Percentiles rank a stretch among this genome's conserved stretches.
Conservation (phyloP, 768 basidiomycete genomes). For the Ephemerocybe angulata region DNA sequence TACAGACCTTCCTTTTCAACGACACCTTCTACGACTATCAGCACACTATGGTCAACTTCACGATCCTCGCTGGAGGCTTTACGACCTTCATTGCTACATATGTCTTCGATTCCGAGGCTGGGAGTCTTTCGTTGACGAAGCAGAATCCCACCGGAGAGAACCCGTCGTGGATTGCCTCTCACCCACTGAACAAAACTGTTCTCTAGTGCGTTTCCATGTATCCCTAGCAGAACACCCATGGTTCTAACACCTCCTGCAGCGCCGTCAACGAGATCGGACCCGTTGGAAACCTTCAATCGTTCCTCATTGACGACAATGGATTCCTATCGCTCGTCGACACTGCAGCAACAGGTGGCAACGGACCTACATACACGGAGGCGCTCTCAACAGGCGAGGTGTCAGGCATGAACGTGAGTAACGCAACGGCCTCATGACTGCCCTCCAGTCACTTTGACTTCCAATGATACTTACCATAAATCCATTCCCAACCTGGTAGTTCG, state of each 20-base stretch:
- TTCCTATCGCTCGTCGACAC: conserved; percentile 41
- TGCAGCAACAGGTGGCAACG: conserved; percentile 45
- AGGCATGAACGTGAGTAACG: conserved; percentile 38
- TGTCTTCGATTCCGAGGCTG: conserved; percentile 36
- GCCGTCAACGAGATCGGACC: conserved; percentile 53
- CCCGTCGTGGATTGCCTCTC: conserved; percentile 58
- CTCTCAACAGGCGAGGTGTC: conserved; percentile 57
- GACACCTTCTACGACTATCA: neutral
- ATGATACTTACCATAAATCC: conserved; percentile 35
- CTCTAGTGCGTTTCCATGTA: conserved; percentile 49
- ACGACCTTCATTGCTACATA: conserved; percentile 60
- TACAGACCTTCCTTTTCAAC: neutral
- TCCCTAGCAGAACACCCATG: neutral
- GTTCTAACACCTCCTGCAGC: conserved; percentile 37
- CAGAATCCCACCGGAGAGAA: conserved; percentile 48
- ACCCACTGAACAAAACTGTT: conserved; percentile 54
- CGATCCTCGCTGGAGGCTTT: conserved; percentile 67
- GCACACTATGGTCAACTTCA: conserved; percentile 57
- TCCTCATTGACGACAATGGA: conserved; percentile 44
- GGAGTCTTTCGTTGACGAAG: conserved; percentile 27
- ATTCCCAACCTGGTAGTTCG: conserved; percentile 43
- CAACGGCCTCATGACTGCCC: neutral
- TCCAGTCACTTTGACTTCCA: neutral
- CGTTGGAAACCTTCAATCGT: conserved; percentile 52
- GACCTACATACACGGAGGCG: conserved; percentile 48